Base-by-base conservation (phyloP, 2,329 filamentous ascomycete genomes). In the Ceratocystis eucalypticola region DNA sequence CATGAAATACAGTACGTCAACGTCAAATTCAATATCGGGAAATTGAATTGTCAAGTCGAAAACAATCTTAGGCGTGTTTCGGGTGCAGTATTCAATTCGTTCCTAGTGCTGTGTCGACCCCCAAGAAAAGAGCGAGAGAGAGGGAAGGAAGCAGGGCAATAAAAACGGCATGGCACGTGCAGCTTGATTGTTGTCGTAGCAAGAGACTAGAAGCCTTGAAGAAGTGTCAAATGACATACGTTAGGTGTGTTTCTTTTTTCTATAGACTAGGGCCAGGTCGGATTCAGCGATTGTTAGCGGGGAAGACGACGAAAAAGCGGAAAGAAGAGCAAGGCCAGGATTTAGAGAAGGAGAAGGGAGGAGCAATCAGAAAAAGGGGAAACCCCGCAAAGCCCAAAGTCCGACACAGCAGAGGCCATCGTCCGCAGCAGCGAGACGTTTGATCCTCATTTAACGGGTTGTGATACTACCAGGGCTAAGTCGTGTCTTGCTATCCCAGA, bases 391-490 rank as follows among this genome's bases (percentile, higher is more conserved):
- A 17, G 4, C 10, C 55, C 55, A 30, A 59, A 37, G 30, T 33
- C 55, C 55, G 28, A 59, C 55, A 59, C 55, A 59, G 28, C 33
- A 41, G 55, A 33, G 33, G 20, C 22, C 28, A 59, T 30, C 10
- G 55, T 59, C 22, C 55, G 30, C 55, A 37, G 10, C 55, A n/a
- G 55, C 55, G 55, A 59, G 55, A 59, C 55, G 55, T 59, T 59
- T 59, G 55, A 59, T 59, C 55, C 55, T 59, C 55, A 59, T 59
- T 37, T 33, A 59, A 59, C 28, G 55, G 55, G 28, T 10, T n/a
- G 55, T 59, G 55, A 59, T 59, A 59, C 55, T 59, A 33, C 25
- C 28, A 30, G 8, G 55, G 55, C 55, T 20, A 59, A 17, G 55
- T 25, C 28, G 55, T 59, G 55, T 59, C 15, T 33, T 59, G 55